Evolutionary conservation across 2,329 filamentous ascomycete species (phyloP), one percentile per base, ranked within the genome.

Genomic region (Diaporthe capsici): DNA sequence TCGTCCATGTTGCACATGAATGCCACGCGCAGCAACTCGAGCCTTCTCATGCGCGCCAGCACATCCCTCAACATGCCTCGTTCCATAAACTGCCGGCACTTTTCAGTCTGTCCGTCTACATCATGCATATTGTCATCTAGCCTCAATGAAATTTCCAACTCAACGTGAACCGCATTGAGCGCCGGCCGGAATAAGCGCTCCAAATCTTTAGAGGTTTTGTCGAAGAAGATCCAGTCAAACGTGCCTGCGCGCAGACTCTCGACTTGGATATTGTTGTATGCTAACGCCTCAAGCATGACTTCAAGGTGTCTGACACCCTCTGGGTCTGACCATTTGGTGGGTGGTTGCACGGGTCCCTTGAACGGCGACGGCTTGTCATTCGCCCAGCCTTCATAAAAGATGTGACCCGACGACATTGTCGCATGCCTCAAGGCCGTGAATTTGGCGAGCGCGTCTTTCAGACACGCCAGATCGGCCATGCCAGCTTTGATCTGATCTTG

Each of bases 251-350:
- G n/a, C 8, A 68, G 47, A 8, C 47, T 68, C 2, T 68, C 13
- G 22, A 68, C 2, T 12, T 25, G 9, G 31, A 53, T 1, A 4
- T 53, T 42, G 47, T 47, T 68, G 31, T 39, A 12, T 12, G n/a
- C n/a, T 7, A 68, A 42, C 4, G 65, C 65, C 15, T 68, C 47
- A 53, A 68, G 65, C 22, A 53, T 22, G 34, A 39, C 65, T 28
- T 68, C 65, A 28, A 68, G 63, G 10, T 68, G 44, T 5, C 44
- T 39, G 31, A 68, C 63, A 39, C 44, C 47, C 10, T 25, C 44
- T 25, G 44, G 31, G 4, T 5, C 6, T 17, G 4, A 12, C 44
- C 22, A 25, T 1, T 25, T 0, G 31, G 17, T 51, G 4, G 44
- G 63, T 5, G 22, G 17, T 25, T 2, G 6, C 13, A 49, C 22